A percentile compares a stretch with the other conserved stretches of the same genome.
Evolutionary conservation across 306 rosid species (phyloP).

Genomic region (Fragaria ananassa): DNA sequence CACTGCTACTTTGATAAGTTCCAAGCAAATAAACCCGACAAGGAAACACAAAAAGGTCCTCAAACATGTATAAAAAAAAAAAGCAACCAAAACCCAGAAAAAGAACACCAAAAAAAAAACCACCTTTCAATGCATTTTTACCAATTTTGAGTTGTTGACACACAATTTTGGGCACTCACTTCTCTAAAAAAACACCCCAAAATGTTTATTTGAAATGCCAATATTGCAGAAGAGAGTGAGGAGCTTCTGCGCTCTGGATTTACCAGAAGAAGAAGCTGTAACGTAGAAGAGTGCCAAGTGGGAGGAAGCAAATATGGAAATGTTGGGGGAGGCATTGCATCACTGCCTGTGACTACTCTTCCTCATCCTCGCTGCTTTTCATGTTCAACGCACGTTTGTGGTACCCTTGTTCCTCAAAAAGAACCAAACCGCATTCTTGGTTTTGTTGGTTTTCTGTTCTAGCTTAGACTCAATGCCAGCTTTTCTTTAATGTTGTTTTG

Average conservation of each 20-base stretch:
- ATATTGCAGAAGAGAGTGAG: not conserved
- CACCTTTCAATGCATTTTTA: not conserved
- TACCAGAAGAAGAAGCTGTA: conserved; percentile 1
- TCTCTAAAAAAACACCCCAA: not conserved
- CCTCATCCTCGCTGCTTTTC: conserved; percentile 26
- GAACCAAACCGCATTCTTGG: conserved; percentile 9
- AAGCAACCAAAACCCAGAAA: not conserved
- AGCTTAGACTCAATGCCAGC: not conserved
- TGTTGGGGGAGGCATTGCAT: not conserved
- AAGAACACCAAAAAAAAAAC: not conserved
- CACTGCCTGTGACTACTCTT: not conserved
- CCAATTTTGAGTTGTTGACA: not conserved
- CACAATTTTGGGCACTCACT: not conserved
- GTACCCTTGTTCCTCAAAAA: not conserved
- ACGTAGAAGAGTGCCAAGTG: conserved; percentile 6
- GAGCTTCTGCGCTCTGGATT: not conserved
- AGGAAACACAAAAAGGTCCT: conserved; percentile 18
- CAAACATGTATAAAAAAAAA: conserved; percentile 2
- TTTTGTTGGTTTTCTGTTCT: conserved; percentile 15
- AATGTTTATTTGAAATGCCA: not conserved
- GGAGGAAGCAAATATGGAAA: not conserved
- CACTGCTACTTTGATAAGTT: conserved; percentile 8
- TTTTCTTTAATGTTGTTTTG: conserved; percentile 13
- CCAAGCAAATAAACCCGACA: conserved; percentile 18
- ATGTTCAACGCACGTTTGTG: conserved; percentile 34